Base-by-base conservation (phyloP, 1,284 basidiomycete genomes). In the Ustilago sp. region DNA sequence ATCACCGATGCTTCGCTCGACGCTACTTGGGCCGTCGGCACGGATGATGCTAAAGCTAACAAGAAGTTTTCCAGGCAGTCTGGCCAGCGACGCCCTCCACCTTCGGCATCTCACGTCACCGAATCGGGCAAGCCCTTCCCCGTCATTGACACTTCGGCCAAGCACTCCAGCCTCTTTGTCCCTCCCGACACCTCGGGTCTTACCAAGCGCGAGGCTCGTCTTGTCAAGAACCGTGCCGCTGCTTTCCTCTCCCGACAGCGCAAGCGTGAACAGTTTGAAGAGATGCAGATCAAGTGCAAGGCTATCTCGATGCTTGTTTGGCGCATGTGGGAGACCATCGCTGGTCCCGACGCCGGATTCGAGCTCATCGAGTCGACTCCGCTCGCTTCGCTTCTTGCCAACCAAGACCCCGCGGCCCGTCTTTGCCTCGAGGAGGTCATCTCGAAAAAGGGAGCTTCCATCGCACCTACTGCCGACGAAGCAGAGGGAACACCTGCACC, bases 261-360 rank as follows among this genome's bases (percentile, higher is more conserved):
- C 81, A 95, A 95, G 87, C 91, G 93, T 69, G 93, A 95, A 87
- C 93, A 95, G 87, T 95, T 94, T 83, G 93, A 95, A 87, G 89
- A 87, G 83, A 93, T 95, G 91, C 93, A 94, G 89, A 87, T 91
- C 92, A 94, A 89, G 88, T 89, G 88, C 67, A 77, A 75, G 34
- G 70, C 68, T 11, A 76, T 87, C 45, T 82, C 81, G 43, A 80
- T 81, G 59, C 68, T 84, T 23, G 80, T 74, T 1, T 85, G 82
- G 82, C 66, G 70, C 31, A 76, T 85, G 68, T 85, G 77, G 74
- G 79, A 82, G 60, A 57, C 66, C 48, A 74, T 79, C 39, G 79
- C 79, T 28, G 80, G 79, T 8, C 38, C 70, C 19, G 76, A 76
- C n/a, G 74, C 73, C 6, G 48, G 48, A 35, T 17, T 59, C 13